Percentiles rank a stretch among this genome's conserved stretches.
phyloP scores from a whole-genome alignment of 805 yeast genomes.

The Debaryomyces prosopidis region DNA sequence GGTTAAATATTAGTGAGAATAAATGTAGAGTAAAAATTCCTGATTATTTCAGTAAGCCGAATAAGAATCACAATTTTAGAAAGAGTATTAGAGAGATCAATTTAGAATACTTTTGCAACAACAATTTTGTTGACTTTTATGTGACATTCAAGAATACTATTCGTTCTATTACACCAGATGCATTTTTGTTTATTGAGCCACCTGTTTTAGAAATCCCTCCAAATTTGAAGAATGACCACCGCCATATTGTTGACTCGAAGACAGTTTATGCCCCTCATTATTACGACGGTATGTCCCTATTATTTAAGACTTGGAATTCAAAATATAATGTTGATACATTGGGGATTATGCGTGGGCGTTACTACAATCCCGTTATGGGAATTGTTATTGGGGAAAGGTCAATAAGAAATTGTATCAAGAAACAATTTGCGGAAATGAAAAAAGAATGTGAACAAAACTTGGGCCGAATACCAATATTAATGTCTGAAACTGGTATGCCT shows the following conservation, averaged over 20 bases:
- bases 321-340: constrained; percentile 83
- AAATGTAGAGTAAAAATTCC: constrained; percentile 30
- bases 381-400: constrained; percentile 80
- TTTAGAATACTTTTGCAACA: constrained; percentile 59
- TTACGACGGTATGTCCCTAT: constrained; percentile 90
- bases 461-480: constrained; percentile 73
- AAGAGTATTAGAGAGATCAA: constrained; percentile 28
- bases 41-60: constrained; percentile 29
- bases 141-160: constrained; percentile 47
- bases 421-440: constrained; percentile 67
- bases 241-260: constrained; percentile 54
- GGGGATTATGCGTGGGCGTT: constrained; percentile 80
- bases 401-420: constrained; percentile 69
- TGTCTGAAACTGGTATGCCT: constrained; percentile 98
- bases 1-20: constrained; percentile 17
- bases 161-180: constrained; percentile 42
- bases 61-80: constrained; percentile 32
- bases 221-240: constrained; percentile 45
- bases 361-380: constrained; percentile 69
- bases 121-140: constrained; percentile 66
- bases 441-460: constrained; percentile 60
- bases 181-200: constrained; percentile 70
- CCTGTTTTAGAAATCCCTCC: constrained; percentile 85
- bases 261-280: constrained; percentile 86
- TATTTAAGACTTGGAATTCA: constrained; percentile 89